Conservation (phyloP, 371 early-diverging fungal species). For the Catenaria anguillulae region DNA sequence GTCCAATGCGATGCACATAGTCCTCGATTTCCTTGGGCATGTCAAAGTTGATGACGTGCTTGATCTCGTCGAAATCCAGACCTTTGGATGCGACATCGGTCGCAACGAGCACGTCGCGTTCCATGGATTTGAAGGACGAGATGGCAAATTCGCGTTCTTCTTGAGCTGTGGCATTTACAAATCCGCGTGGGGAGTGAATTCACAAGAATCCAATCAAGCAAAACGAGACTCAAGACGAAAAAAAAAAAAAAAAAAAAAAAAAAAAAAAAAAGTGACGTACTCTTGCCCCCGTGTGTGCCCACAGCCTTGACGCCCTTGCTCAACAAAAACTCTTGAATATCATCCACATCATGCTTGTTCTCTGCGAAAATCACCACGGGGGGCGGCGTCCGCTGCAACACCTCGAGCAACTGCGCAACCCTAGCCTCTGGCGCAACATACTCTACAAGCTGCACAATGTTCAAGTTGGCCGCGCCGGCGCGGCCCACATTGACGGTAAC, state of each 20-base stretch:
- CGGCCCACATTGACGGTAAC: constrained; percentile 95
- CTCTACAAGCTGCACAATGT: constrained; percentile 95
- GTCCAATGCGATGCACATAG: constrained; percentile 95
- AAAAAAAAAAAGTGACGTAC: constrained; percentile 24
- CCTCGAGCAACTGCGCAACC: constrained; percentile 77
- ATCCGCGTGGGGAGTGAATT: background rate
- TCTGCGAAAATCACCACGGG: constrained; percentile 97
- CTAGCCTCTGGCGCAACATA: constrained; percentile 92
- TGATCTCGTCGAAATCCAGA: constrained; percentile 81
- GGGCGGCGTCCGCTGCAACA: constrained; percentile 85
- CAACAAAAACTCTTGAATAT: constrained; percentile 86
- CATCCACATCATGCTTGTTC: constrained; percentile 98
- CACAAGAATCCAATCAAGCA: no score
- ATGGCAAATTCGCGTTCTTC: constrained; percentile 72
- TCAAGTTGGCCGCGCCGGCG: constrained; percentile 92
- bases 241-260: background rate
- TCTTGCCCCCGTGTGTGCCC: constrained; percentile 90
- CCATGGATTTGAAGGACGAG: constrained; percentile 55
- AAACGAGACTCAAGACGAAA: background rate
- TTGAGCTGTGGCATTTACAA: constrained; percentile 31
- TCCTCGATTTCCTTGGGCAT: constrained; percentile 96
- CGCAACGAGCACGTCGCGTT: constrained; percentile 77
- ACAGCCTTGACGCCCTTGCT: constrained; percentile 86
- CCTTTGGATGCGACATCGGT: constrained; percentile 90
- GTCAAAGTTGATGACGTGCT: constrained; percentile 86